These are phyloP conservation scores for Terfezia boudieri DNA, from an alignment of 495 filamentous ascomycete species.

Conservation along the genomic window DNA sequence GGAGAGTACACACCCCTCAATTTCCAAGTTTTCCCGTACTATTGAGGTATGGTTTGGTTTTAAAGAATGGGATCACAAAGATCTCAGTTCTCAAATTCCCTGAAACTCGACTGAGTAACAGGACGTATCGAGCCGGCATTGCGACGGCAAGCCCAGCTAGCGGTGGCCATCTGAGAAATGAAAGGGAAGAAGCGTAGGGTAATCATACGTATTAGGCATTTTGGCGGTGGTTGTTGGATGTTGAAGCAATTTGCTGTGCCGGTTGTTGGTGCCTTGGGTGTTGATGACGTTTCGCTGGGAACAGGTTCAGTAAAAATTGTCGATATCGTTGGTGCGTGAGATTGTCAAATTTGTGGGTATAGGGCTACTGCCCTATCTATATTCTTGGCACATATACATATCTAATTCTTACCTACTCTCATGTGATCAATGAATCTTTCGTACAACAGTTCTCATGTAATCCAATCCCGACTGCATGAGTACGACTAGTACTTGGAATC, in stretches of 20 bases:
- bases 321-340: too few species aligned
- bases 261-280: slow-evolving; percentile 1
- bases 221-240: slow-evolving; percentile 3
- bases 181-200: slow-evolving; percentile 2
- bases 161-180: slow-evolving; percentile 8
- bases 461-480: too few species aligned
- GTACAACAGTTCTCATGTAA: too few species aligned
- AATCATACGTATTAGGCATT: slow-evolving; percentile 15
- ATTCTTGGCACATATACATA: too few species aligned
- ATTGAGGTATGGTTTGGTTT: slow-evolving; percentile 47
- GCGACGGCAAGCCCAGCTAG: slow-evolving; percentile 12
- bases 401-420: too few species aligned
- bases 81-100: slow-evolving; percentile 42
- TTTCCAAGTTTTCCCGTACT: background rate
- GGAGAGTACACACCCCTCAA: slow-evolving; percentile 21
- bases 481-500: too few species aligned
- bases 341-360: too few species aligned
- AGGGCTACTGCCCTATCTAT: too few species aligned
- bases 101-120: slow-evolving; percentile 31
- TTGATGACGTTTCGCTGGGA: slow-evolving; percentile 1
- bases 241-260: background rate
- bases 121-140: slow-evolving; percentile 67
- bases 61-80: slow-evolving; percentile 69
- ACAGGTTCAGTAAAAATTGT: too few species aligned
- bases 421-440: too few species aligned